These are phyloP conservation scores for Gaultheria prostrata DNA, from an alignment of 148 eudicot species.

Conservation along the genomic window DNA sequence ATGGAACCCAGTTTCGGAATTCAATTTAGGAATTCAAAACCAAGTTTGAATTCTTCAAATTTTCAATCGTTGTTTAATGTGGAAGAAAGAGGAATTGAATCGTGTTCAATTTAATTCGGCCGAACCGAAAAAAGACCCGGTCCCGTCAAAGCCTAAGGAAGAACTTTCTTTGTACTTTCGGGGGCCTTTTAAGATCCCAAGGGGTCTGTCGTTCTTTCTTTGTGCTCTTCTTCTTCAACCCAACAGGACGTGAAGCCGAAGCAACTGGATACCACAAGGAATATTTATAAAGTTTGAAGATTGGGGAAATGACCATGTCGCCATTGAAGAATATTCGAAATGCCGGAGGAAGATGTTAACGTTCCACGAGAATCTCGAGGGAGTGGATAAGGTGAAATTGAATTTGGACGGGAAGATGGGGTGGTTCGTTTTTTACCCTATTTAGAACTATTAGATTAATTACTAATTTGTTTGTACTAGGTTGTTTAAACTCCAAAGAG, in stretches of 20 bases:
- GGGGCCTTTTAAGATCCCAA: neutral
- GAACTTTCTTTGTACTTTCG: too few species aligned
- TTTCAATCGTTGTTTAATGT: neutral
- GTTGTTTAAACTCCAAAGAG: too few species aligned
- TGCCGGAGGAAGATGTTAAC: slow-evolving; percentile 9
- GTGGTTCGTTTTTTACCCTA: neutral
- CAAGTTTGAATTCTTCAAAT: neutral
- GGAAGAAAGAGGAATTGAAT: neutral
- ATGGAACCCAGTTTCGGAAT: neutral
- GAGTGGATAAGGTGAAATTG: slow-evolving; percentile 18
- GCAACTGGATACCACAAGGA: neutral
- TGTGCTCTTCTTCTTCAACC: neutral
- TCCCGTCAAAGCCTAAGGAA: too few species aligned
- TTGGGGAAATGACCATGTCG: slow-evolving; percentile 23
- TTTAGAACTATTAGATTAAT: too few species aligned
- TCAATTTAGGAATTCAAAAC: neutral
- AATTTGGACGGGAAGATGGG: neutral
- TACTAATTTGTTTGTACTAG: too few species aligned
- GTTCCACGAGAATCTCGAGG: neutral
- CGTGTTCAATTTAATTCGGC: neutral
- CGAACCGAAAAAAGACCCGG: neutral
- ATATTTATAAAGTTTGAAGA: neutral
- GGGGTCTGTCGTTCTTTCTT: neutral
- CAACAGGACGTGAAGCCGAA: neutral
- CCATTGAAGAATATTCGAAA: slow-evolving; percentile 2